Evolutionary conservation across 257 asterid species (phyloP).

Genomic region (Hygrophila difformis): DNA sequence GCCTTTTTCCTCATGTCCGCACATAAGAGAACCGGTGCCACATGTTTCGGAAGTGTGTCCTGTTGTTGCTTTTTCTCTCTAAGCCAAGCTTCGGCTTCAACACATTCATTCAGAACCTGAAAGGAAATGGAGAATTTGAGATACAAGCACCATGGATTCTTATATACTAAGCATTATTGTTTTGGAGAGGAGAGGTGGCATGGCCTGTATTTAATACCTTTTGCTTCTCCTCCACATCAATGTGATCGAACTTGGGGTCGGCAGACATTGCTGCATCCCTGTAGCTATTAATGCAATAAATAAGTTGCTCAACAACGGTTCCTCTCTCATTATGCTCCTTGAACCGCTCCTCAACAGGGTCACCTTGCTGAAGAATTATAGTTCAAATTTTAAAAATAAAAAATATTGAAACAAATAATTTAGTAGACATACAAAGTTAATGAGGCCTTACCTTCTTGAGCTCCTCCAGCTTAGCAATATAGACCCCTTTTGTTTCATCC

Average conservation of each 20-base stretch:
- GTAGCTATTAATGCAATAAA: constrained; percentile 61
- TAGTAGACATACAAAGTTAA: not conserved
- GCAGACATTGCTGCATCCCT: constrained; percentile 72
- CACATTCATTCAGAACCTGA: constrained; percentile 80
- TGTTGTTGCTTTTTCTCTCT: constrained; percentile 79
- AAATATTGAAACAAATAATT: not conserved
- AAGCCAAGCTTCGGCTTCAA: constrained; percentile 85
- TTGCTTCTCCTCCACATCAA: constrained; percentile 69
- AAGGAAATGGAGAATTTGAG: not conserved
- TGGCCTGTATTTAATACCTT: constrained; percentile 40
- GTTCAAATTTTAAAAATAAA: constrained; percentile 8
- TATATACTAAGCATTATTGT: too few species aligned
- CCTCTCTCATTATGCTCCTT: constrained; percentile 76
- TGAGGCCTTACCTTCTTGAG: constrained; percentile 36
- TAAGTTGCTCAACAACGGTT: constrained; percentile 51
- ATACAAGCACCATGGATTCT: too few species aligned
- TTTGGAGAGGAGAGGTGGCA: too few species aligned
- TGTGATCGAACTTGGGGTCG: constrained; percentile 80
- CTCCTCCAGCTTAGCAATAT: constrained; percentile 79
- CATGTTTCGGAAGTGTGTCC: constrained; percentile 70
- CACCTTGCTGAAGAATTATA: constrained; percentile 62
- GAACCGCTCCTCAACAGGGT: constrained; percentile 81
- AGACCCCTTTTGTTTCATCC: constrained; percentile 76
- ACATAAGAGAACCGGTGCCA: constrained; percentile 55
- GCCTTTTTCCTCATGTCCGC: constrained; percentile 70